Base-by-base conservation (phyloP, 805 yeast genomes). In the Pichia rugopelliculosa region DNA sequence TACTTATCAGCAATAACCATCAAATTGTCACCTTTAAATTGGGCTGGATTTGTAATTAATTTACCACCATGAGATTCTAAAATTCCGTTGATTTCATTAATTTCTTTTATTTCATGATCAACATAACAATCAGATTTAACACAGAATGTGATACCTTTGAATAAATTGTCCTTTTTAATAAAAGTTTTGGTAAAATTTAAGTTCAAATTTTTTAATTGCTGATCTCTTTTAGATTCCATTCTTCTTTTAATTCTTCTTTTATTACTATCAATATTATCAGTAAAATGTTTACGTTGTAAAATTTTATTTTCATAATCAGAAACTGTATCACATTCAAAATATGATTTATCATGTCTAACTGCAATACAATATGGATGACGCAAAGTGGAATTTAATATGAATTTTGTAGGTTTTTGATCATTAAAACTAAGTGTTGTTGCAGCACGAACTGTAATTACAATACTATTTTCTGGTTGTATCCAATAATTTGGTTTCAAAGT, bases 391-490 rank as follows among this genome's bases (percentile, higher is more conserved):
- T 82, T 86, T 0, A 80, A 77, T 2, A 80, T 80, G 55, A 79
- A 89, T 2, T 71, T 70, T 12, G 59, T 62, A 17, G 65, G 69
- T 2, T 63, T 60, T 0, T 75, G 64, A 1, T 76, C 69, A 12
- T 69, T 61, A 50, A 79, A 81, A 23, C 17, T 34, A 10, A 21
- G 18, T 6, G 88, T 70, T 3, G 89, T 80, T 39, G 96, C 70
- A 0, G 96, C 95, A 59, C 85, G 88, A 17, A 90, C 79, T 59
- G 89, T 96, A 8, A 91, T 57, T 0, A 91, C 91, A 3, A 90
- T 59, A 1, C 95, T 84, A 25, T 85, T 78, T 36, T 71, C 67
- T 0, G 97, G 97, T 49, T 80, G 69, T 24, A 91, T 84, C 95
- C 96, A 90, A 49, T 73, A 75, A 27, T 73, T 77, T 0, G 96